phyloP scores from a whole-genome alignment of 2,329 filamentous ascomycete genomes.

The Aspergillus chevalieri region DNA sequence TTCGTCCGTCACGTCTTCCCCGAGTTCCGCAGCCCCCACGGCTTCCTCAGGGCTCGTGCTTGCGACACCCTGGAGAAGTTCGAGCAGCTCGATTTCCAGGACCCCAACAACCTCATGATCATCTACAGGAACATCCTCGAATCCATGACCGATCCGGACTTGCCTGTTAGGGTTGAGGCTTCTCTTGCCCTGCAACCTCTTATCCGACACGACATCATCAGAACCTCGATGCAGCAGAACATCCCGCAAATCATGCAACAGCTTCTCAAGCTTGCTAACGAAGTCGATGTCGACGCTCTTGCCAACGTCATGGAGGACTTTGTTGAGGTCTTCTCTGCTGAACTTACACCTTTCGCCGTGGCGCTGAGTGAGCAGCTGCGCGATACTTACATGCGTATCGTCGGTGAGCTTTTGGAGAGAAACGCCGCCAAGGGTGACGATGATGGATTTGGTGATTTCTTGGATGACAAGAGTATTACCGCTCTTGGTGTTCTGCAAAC shows the following conservation, averaged over 20 bases:
- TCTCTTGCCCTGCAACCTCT: constrained; percentile 90
- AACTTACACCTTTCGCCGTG: constrained; percentile 93
- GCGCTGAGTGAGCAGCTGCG: constrained; percentile 91
- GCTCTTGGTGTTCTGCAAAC: constrained; percentile 94
- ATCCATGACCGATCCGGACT: constrained; percentile 88
- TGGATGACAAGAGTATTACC: constrained; percentile 98
- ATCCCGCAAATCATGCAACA: constrained; percentile 99
- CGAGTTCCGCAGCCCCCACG: constrained; percentile 87
- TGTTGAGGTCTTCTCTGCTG: constrained; percentile 95
- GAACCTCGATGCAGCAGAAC: constrained; percentile 91
- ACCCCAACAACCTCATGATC: constrained; percentile 86
- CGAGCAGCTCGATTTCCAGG: constrained; percentile 93
- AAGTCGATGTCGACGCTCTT: constrained; percentile 93
- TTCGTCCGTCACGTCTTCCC: constrained; percentile 97
- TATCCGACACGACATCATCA: constrained; percentile 90
- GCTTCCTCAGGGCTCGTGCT: constrained; percentile 86
- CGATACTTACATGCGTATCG: constrained; percentile 91
- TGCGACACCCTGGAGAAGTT: constrained; percentile 99
- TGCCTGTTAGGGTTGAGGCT: constrained; percentile 90
- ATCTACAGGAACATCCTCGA: constrained; percentile 97
- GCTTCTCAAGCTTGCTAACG: constrained; percentile 90
- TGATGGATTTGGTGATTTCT: constrained; percentile 77
- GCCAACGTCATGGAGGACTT: constrained; percentile 99
- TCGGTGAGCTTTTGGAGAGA: constrained; percentile 83
- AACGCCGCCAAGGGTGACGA: constrained; percentile 69